Evolutionary conservation across 2,329 filamentous ascomycete species (phyloP), one percentile per base, ranked within the genome.

Genomic region (Phoma sp.): DNA sequence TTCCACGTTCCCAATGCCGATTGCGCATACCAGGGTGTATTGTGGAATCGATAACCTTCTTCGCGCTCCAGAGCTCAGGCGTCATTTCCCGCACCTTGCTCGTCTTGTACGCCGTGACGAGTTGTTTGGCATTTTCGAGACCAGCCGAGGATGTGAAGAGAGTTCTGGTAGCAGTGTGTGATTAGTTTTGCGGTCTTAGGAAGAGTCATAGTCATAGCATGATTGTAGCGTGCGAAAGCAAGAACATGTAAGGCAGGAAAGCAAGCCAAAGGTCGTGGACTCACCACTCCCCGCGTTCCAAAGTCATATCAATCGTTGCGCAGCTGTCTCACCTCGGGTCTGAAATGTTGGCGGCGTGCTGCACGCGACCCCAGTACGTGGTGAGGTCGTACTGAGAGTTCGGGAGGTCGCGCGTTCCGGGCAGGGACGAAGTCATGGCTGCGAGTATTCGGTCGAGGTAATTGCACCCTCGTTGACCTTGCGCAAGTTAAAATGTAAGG

Each of bases 41-140:
- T 12, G 95, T 99, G 57, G 95, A 93, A 77, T 99, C 95, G 51
- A 98, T 91, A 62, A 96, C 87, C 83, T 97, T 97, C 84, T 99
- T 99, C 37, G 95, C 95, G 59, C 85, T 81, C 95, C 95, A 99
- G 66, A 99, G 79, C 68, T 96, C 91, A 1, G 91, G 88, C 15
- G 88, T 96, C 92, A 98, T 96, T 47, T 85, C 79, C 65, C 83
- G 78, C 56, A 91, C 80, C 76, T 90, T 86, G 63, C 92, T 93
- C 69, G 87, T 87, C 82, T 97, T 98, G 80, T 97, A 99, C 33
- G 87, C 83, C 11, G 89, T 83, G 57, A 99, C 83, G 66, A 96
- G 81, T 57, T 81, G 78, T 80, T 97, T 98, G 53, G 95, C 92
- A 79, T 90, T 80, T 69, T 97, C 92, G 61, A 99, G 87, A 36